Evolutionary conservation across 495 filamentous ascomycete species (phyloP).

Genomic region (Aspergillus avenaceus): DNA sequence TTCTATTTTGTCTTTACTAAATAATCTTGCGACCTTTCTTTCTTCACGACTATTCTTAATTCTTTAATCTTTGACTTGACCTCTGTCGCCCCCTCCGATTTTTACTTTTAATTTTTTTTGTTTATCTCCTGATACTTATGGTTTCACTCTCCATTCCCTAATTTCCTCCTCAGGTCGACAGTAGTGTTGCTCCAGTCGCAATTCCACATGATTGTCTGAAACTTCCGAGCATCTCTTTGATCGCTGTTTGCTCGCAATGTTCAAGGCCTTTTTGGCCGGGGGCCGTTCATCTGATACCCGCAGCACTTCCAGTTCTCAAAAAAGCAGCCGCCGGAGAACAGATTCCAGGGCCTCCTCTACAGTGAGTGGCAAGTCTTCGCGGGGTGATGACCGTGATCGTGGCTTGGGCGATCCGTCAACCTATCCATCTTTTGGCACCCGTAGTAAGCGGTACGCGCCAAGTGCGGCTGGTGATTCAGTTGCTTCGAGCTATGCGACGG

Average conservation of each 20-base stretch:
- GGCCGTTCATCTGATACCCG: slow-evolving; percentile 36
- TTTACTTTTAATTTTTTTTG: neutral
- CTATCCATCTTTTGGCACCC: slow-evolving; percentile 34
- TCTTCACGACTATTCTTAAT: too few relatives aligned
- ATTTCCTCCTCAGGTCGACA: too few relatives aligned
- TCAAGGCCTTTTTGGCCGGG: slow-evolving; percentile 44
- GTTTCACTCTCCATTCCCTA: too few relatives aligned
- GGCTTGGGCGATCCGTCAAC: slow-evolving; percentile 37
- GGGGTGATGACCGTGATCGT: slow-evolving; percentile 54
- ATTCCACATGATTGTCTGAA: slow-evolving; percentile 33
- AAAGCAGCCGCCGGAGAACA: slow-evolving; percentile 28
- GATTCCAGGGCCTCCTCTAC: slow-evolving; percentile 30
- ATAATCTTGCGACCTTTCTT: too few relatives aligned
- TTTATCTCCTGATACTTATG: too few relatives aligned
- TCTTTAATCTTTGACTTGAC: too few relatives aligned
- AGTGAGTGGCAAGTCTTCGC: slow-evolving; percentile 47
- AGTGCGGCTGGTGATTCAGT: slow-evolving; percentile 44
- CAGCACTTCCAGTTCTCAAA: slow-evolving; percentile 33
- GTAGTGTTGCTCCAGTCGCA: slow-evolving; percentile 1
- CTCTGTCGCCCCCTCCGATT: too few relatives aligned
- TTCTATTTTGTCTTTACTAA: slow-evolving; percentile 1
- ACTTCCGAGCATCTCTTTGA: slow-evolving; percentile 12
- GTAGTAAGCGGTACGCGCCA: slow-evolving; percentile 29
- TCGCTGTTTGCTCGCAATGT: slow-evolving; percentile 39
- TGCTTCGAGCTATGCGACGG: slow-evolving; percentile 53